Evolutionary conservation across 257 asterid genomes (phyloP).

Genomic region (Capsicum rhomboideum): DNA sequence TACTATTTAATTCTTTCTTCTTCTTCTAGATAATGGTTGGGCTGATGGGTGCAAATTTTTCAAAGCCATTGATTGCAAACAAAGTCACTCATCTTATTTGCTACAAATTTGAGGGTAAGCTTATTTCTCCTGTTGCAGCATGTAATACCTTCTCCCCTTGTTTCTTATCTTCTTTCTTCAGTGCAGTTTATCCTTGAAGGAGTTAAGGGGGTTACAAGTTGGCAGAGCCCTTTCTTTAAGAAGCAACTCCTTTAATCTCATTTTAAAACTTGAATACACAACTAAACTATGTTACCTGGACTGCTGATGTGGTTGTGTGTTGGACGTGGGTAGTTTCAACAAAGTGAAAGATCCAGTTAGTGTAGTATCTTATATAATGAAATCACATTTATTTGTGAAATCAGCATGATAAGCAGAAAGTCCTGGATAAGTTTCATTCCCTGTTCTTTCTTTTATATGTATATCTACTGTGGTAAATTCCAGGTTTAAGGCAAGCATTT

Average conservation of each 20-base stretch:
- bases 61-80: constrained; percentile 71
- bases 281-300: background rate
- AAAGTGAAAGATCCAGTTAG: background rate
- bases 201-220: background rate
- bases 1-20: constrained; percentile 11
- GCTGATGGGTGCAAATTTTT: constrained; percentile 85
- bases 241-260: background rate
- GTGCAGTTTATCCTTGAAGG: background rate
- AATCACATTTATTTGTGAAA: background rate
- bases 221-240: background rate
- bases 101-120: constrained; percentile 88
- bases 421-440: background rate
- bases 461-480: too few relatives aligned
- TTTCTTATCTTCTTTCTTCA: background rate
- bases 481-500: background rate
- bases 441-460: background rate
- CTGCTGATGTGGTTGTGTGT: background rate
- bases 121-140: background rate
- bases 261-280: background rate
- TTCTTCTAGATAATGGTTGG: constrained; percentile 68
- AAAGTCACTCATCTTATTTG: constrained; percentile 93
- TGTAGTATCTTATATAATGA: background rate
- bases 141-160: background rate
- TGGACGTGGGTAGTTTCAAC: background rate
- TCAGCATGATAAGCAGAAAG: background rate